phyloP scores from a whole-genome alignment of 129 eudicot genomes.

The Kitagawia praeruptora region DNA sequence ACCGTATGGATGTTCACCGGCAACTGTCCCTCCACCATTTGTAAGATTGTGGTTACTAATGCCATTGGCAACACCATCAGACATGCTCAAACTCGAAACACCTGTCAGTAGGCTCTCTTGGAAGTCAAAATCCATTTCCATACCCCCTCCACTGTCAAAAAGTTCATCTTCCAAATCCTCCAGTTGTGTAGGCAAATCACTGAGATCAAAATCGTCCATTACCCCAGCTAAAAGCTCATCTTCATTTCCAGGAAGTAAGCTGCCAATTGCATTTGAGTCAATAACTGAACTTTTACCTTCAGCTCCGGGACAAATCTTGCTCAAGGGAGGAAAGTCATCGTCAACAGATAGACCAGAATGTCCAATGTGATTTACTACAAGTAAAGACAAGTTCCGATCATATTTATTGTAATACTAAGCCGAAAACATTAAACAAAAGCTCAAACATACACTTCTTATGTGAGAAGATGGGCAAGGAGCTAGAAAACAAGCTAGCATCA shows the following conservation, averaged over 20 bases:
- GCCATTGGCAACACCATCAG: slow-evolving; percentile 43
- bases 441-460: slow-evolving; percentile 41
- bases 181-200: slow-evolving; percentile 54
- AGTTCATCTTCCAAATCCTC: slow-evolving; percentile 88
- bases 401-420: not conserved
- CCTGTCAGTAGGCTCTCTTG: slow-evolving; percentile 44
- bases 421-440: slow-evolving; percentile 9
- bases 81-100: slow-evolving; percentile 38
- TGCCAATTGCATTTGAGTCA: slow-evolving; percentile 37
- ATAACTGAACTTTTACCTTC: slow-evolving; percentile 38
- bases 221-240: slow-evolving; percentile 78
- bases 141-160: slow-evolving; percentile 87
- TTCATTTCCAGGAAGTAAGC: slow-evolving; percentile 82
- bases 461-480: slow-evolving; percentile 70
- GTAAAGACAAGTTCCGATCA: slow-evolving; percentile 7
- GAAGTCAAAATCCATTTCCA: slow-evolving; percentile 70
- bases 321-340: slow-evolving; percentile 38
- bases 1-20: slow-evolving; percentile 92
- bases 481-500: slow-evolving; percentile 73
- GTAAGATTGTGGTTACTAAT: slow-evolving; percentile 29
- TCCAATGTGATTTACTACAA: slow-evolving; percentile 42
- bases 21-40: slow-evolving; percentile 49
- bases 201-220: slow-evolving; percentile 72
- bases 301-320: slow-evolving; percentile 28
- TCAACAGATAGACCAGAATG: slow-evolving; percentile 32